A percentile compares a stretch with the other conserved stretches of the same genome.
Evolutionary conservation across 2,329 filamentous ascomycete species (phyloP).

Genomic region (Cercospora zeina): DNA sequence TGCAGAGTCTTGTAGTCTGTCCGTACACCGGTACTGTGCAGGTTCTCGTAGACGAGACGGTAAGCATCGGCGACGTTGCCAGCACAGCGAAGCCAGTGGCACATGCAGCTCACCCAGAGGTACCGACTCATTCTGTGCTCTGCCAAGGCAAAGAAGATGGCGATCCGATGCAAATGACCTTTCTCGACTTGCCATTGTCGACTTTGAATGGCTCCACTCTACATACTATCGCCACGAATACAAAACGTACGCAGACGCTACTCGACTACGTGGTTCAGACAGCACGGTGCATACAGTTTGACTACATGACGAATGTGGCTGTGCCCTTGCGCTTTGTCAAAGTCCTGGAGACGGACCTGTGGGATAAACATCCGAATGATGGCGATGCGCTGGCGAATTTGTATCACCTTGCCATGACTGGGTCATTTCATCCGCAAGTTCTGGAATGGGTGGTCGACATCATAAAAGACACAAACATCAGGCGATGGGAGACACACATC

Average conservation of each 20-base stretch:
- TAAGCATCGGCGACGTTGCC: slow-evolving; percentile 34
- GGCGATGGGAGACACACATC: slow-evolving; percentile 91
- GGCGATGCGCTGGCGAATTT: slow-evolving; percentile 72
- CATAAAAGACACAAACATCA: slow-evolving; percentile 56
- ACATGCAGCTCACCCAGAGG: slow-evolving; percentile 71
- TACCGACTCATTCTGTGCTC: slow-evolving; percentile 75
- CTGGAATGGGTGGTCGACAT: slow-evolving; percentile 71
- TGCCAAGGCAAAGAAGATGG: slow-evolving; percentile 17
- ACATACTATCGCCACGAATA: slow-evolving; percentile 80
- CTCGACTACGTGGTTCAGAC: slow-evolving; percentile 81
- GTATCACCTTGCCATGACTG: slow-evolving; percentile 82
- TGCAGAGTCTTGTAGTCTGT: slow-evolving; percentile 32
- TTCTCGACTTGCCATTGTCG: slow-evolving; percentile 34
- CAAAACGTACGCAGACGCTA: slow-evolving; percentile 79
- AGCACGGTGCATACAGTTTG: slow-evolving; percentile 72
- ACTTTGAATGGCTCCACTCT: slow-evolving; percentile 60
- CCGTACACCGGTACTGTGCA: slow-evolving; percentile 27
- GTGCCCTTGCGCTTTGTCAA: slow-evolving; percentile 45
- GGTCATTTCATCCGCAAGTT: slow-evolving; percentile 71
- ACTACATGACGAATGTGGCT: slow-evolving; percentile 81
- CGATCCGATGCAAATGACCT: slow-evolving; percentile 20
- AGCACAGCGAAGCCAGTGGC: slow-evolving; percentile 33
- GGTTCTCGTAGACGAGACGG: slow-evolving; percentile 37
- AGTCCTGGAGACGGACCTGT: slow-evolving; percentile 69
- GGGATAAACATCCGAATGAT: slow-evolving; percentile 56